These are phyloP conservation scores for Agaricus sinodeliciosus DNA, from an alignment of 768 basidiomycete genomes.

Conservation along the genomic window DNA sequence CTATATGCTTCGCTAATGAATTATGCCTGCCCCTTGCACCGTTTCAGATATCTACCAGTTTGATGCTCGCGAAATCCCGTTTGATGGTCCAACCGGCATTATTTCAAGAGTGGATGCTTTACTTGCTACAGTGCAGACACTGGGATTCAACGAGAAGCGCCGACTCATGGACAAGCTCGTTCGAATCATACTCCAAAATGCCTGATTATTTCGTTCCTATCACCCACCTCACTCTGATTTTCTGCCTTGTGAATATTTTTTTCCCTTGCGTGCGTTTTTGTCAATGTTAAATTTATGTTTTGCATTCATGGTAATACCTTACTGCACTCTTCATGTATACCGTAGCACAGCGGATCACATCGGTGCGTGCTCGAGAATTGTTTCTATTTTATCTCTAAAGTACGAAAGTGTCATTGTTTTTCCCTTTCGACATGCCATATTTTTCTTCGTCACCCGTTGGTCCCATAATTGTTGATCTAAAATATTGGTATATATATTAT, in stretches of 20 bases:
- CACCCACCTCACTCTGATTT: background rate
- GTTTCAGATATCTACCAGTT: slow-evolving; percentile 63
- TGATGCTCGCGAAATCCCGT: slow-evolving; percentile 67
- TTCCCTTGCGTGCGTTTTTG: no score
- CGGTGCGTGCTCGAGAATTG: background rate
- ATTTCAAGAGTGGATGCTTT: slow-evolving; percentile 58
- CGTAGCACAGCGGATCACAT: background rate
- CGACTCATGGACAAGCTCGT: slow-evolving; percentile 55
- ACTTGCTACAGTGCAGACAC: slow-evolving; percentile 39
- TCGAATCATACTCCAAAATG: slow-evolving; percentile 49
- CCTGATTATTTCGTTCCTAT: slow-evolving; percentile 18
- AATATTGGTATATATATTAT: no score
- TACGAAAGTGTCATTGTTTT: slow-evolving; percentile 2
- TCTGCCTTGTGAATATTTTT: background rate
- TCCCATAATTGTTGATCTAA: background rate
- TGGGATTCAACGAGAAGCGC: slow-evolving; percentile 41
- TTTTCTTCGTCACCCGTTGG: background rate
- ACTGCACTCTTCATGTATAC: background rate
- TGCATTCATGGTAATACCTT: slow-evolving; percentile 1
- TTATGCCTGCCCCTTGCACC: background rate
- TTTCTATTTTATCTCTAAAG: background rate
- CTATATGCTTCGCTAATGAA: background rate
- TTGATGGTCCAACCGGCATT: slow-evolving; percentile 69
- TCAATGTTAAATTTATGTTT: background rate
- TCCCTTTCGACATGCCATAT: background rate